Base-by-base conservation (phyloP, 768 basidiomycete genomes). In the Pisolithus tinctorius region DNA sequence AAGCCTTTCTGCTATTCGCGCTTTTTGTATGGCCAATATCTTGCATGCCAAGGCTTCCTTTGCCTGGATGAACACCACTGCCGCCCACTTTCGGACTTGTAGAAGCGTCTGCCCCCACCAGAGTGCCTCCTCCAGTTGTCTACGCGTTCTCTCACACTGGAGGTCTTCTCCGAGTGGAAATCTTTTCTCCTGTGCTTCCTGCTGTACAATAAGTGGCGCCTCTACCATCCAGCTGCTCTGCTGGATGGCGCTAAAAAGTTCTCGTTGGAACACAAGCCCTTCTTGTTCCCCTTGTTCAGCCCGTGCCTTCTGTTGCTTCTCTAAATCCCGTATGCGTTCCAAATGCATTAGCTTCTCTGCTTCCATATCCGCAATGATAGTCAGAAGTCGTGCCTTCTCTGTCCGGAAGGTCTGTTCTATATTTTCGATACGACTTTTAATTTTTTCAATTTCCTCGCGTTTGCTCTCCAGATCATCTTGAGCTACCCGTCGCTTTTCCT, bases 401-500 rank as follows among this genome's bases (percentile, higher is more conserved):
- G 65, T 62, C 39, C 55, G 46, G 52, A 73, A 77, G 25, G 70
- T 66, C 10, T 71, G 62, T 0, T 66, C 72, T 57, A 78, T 65
- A 14, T 64, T 70, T 42, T 66, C 56, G 3, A 75, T 63, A 37
- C 77, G 73, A 29, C 50, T 53, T 42, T 71, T 71, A 25, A 77
- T 68, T 30, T 73, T 65, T 9, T 62, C 59, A 54, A 79, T 74
- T 52, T 77, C 75, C 17, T 62, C 59, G 54, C 74, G 69, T 27
- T 77, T 68, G 48, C 63, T 74, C 53, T 64, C 66, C 23, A 70
- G 68, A 55, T 76, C 78, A 1, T 68, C 59, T 47, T 75, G 73
- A 30, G 79, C 65, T 55, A 78, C 77, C 45, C 54, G 52, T 42
- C 64, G 65, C 13, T 73, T 72, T 59, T 76, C 76, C 47, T 76